Conservation (phyloP, 371 early-diverging fungal species). For the Mucor ambiguus region DNA sequence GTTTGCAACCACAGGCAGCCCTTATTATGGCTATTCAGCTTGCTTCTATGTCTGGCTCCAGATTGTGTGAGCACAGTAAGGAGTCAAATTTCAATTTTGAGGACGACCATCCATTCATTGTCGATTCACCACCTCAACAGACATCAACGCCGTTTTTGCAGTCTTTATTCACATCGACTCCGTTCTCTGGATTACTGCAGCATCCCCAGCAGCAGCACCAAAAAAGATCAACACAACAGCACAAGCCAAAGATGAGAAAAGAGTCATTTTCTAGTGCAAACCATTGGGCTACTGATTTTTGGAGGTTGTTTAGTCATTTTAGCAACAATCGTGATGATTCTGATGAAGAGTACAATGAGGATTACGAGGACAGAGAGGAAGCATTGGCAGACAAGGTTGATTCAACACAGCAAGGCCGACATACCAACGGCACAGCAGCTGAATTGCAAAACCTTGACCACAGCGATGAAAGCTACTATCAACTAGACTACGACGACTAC, state of each 20-base stretch:
- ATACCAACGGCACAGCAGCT: background rate
- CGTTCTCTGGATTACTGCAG: conserved; percentile 25
- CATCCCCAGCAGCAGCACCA: background rate
- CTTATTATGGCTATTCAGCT: conserved; percentile 51
- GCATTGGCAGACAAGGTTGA: background rate
- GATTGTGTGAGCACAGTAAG: conserved; percentile 24
- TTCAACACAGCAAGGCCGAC: background rate
- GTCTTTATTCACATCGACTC: conserved; percentile 34
- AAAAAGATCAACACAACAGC: background rate
- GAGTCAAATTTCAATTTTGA: background rate
- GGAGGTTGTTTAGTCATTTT: conserved; percentile 22
- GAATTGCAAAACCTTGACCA: background rate
- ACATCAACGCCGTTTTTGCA: conserved; percentile 36
- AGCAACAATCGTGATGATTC: background rate
- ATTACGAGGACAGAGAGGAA: background rate
- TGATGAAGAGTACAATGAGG: background rate
- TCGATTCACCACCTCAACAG: background rate
- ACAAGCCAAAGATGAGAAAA: background rate
- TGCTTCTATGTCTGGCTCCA: conserved; percentile 39
- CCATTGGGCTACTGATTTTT: conserved; percentile 28
- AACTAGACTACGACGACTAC: conserved; percentile 24
- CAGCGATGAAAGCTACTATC: conserved; percentile 29
- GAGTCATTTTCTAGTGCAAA: background rate
- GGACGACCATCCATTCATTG: background rate
- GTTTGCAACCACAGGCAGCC: conserved; percentile 48